phyloP scores from a whole-genome alignment of 1,139 yeast genomes.

The Nakaseomyces nivariensis region DNA sequence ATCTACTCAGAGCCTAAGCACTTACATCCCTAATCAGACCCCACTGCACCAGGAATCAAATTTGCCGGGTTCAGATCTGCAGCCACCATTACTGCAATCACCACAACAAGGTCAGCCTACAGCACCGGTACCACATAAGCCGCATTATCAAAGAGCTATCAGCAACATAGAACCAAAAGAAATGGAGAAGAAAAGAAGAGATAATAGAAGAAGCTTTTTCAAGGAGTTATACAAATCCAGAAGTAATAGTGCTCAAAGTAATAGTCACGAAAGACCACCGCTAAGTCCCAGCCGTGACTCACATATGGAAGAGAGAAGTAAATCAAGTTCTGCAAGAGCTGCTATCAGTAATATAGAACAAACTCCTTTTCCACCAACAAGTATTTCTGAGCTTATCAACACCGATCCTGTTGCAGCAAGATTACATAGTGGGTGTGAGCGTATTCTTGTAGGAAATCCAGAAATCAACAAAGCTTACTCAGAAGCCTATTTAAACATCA shows the following conservation, averaged over 20 bases:
- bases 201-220: neutral
- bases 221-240: neutral
- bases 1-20: conserved; percentile 7
- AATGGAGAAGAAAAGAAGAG: neutral
- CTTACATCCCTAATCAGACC: neutral
- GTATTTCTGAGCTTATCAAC: neutral
- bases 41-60: neutral
- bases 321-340: neutral
- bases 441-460: conserved; percentile 14
- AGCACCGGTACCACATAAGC: too few relatives aligned
- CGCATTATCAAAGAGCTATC: neutral
- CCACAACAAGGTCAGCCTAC: neutral
- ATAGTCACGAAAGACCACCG: neutral
- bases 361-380: neutral
- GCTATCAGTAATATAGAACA: neutral
- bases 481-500: neutral
- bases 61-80: neutral
- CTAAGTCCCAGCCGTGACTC: neutral
- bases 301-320: neutral
- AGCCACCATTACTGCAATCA: neutral
- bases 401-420: conserved; percentile 16
- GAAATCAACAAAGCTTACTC: neutral
- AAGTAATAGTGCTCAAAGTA: neutral
- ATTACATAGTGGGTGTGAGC: conserved; percentile 21
- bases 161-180: neutral